These are phyloP conservation scores for Alternaria viburni DNA, from an alignment of 2,329 filamentous ascomycete species.

Conservation along the genomic window DNA sequence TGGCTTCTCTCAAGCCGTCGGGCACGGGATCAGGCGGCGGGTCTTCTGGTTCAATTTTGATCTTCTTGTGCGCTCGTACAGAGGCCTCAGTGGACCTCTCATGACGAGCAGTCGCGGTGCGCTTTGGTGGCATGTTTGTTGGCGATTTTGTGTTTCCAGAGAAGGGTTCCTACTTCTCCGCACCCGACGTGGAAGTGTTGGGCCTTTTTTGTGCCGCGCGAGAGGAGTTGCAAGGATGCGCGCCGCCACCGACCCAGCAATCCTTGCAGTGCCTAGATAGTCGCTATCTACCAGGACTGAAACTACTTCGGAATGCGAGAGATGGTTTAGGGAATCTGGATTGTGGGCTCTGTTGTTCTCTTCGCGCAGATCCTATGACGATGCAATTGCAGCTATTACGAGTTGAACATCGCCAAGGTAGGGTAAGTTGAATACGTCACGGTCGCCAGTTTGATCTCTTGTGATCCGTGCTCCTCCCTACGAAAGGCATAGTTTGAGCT, in stretches of 20 bases:
- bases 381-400: background rate
- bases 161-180: background rate
- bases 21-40: background rate
- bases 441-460: background rate
- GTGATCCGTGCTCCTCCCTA: background rate
- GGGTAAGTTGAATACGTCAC: background rate
- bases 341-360: background rate
- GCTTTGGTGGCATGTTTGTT: background rate
- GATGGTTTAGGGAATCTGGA: background rate
- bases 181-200: background rate
- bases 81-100: background rate
- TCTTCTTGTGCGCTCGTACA: background rate
- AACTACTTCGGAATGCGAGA: background rate
- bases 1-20: background rate
- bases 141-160: background rate
- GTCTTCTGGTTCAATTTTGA: background rate
- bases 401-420: background rate
- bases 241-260: background rate
- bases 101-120: background rate
- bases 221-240: background rate
- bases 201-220: background rate
- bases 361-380: background rate
- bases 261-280: background rate
- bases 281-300: background rate
- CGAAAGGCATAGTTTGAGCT: background rate